Conservation (phyloP, 2,329 filamentous ascomycete species). For the Kalaharituber pfeilii region DNA sequence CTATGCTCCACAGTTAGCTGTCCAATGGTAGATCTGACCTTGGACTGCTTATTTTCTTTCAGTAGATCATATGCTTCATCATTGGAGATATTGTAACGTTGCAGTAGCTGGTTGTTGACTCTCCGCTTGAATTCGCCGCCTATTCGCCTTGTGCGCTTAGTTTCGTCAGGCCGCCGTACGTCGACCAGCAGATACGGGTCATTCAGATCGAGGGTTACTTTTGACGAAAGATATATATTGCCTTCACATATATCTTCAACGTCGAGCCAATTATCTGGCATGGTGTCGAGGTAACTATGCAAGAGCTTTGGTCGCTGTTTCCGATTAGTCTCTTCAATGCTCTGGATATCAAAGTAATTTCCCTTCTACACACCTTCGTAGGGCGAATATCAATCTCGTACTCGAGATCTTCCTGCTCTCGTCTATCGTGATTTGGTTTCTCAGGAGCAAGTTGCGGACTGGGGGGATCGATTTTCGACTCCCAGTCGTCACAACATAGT, state of each 20-base stretch:
- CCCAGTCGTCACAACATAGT: conserved; percentile 76
- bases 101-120: conserved; percentile 53
- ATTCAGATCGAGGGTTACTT: conserved; percentile 70
- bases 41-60: conserved; percentile 93
- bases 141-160: conserved; percentile 41
- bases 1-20: conserved; percentile 90
- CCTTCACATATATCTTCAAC: conserved; percentile 41
- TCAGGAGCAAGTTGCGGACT: conserved; percentile 15
- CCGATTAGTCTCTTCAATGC: conserved; percentile 5
- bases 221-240: conserved; percentile 48
- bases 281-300: conserved; percentile 13
- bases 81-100: conserved; percentile 89
- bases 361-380: conserved; percentile 45
- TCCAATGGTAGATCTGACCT: conserved; percentile 79
- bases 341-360: no score
- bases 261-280: conserved; percentile 43
- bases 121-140: conserved; percentile 45
- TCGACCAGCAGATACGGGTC: conserved; percentile 78
- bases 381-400: conserved; percentile 9
- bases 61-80: conserved; percentile 89
- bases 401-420: conserved; percentile 11
- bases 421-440: conserved; percentile 11
- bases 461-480: conserved; percentile 39
- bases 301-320: conserved; percentile 17
- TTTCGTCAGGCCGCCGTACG: conserved; percentile 44